Evolutionary conservation across 2,329 filamentous ascomycete species (phyloP), one percentile per base, ranked within the genome.

Genomic region (Nigrograna mackinnonii): DNA sequence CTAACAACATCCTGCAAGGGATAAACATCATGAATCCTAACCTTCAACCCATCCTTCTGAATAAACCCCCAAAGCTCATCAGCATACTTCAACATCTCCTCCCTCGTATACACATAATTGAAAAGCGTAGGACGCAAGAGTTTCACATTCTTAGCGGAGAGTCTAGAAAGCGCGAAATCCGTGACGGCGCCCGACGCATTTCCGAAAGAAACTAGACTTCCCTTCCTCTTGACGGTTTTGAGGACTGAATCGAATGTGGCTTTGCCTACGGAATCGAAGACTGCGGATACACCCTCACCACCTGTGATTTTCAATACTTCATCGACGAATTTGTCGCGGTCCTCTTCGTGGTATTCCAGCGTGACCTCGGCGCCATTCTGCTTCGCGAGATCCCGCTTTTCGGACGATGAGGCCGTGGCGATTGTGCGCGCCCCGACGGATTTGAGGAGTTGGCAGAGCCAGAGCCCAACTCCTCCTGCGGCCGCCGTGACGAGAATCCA

Each of bases 221-320:
- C 91, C 74, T 95, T 95, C 50, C 84, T 69, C 54, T 85, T 87
- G 40, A 92, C 77, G 55, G 83, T 80, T 51, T 91, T 82, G 50
- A 96, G 66, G 58, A 85, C 86, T 16, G 81, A 77, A 54, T 96
- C 89, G 71, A 94, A 95, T 0, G 91, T 96, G 36, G 79, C 78
- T 72, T 89, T 89, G 11, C 91, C 91, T 3, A 96, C 89, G 5
- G 88, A 87, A 64, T 96, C 91, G 63, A 90, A 95, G 20, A 95
- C 86, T 7, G 85, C 89, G 50, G 83, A 80, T 2, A 86, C 84
- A 6, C 91, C 91, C 46, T 83, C 72, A 0, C 86, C 86, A 2
- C 76, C 80, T 0, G 90, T 96, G 36, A 89, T 83, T 62, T 87
- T 79, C 57, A 78, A 74, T 5, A 89, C 84, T 62, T 79, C 76